These are phyloP conservation scores for Solanum pennellii DNA, from an alignment of 257 asterid genomes.

Conservation along the genomic window DNA sequence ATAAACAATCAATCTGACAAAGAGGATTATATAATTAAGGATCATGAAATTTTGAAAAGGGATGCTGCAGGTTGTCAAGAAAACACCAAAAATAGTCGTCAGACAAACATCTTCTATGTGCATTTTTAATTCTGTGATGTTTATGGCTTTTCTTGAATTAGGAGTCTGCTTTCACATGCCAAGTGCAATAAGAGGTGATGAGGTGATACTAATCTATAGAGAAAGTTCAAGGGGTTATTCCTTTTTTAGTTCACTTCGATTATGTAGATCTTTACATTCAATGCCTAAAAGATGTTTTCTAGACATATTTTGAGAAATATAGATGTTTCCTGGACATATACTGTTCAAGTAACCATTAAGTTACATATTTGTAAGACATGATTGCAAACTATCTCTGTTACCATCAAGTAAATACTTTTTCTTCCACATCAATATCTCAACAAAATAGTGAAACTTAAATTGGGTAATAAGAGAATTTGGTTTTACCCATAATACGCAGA, in stretches of 20 bases:
- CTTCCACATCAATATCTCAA: not conserved
- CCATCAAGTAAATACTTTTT: not conserved
- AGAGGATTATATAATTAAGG: not conserved
- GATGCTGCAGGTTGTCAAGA: not conserved
- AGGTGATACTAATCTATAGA: not conserved
- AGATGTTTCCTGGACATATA: not conserved
- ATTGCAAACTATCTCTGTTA: not conserved
- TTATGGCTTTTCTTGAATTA: not conserved
- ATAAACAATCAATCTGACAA: not conserved
- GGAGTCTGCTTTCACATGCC: not conserved
- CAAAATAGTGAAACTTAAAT: not conserved
- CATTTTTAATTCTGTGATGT: not conserved
- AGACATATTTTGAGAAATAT: not conserved
- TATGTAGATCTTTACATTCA: not conserved
- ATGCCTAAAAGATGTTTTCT: not conserved
- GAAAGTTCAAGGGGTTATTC: not conserved
- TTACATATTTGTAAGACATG: not conserved
- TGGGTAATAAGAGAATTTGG: not conserved
- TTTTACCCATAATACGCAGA: constrained; percentile 94
- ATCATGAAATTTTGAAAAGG: not conserved
- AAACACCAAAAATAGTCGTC: not conserved
- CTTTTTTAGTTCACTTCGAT: not conserved
- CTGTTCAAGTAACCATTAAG: not conserved
- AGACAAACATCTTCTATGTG: not conserved
- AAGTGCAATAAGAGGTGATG: not conserved